Base-by-base conservation (phyloP, 306 rosid genomes). In the Ceratonia siliqua region DNA sequence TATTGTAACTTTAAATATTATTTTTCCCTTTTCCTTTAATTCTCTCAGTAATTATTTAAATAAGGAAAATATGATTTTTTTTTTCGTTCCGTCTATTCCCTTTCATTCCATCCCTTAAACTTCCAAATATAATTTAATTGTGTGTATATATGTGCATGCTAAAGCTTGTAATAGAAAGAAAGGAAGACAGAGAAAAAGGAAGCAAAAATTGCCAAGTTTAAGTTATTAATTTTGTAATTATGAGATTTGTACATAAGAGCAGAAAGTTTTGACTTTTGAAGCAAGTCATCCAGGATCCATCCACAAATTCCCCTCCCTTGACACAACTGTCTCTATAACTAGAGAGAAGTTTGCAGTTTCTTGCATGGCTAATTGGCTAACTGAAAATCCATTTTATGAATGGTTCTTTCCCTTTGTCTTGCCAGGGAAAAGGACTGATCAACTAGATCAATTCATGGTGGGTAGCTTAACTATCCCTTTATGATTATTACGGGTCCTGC, bases 231-330 rank as follows among this genome's bases (percentile, higher is more conserved):
- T 18, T 8, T 20, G 68, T 18, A 38, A 62, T 38, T 30, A 62
- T 62, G 49, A 62, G 49, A 62, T 38, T 48, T 48, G 32, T 38
- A 62, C 68, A 20, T 38, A 18, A 36, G 14, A 38, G 68, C 68
- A 62, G 68, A 62, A 62, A 62, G 68, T 38, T 11, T 62, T 62
- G 68, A 35, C 68, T 10, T n/a, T n/a, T n/a, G n/a, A n/a, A n/a
- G n/a, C n/a, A n/a, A 62, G 48, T 62, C 68, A 62, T 18, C 28
- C n/a, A 0, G 2, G 46, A 48, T 62, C 68, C 68, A n/a, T n/a
- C n/a, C n/a, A n/a, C n/a, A n/a, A n/a, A n/a, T n/a, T n/a, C n/a
- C n/a, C n/a, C n/a, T n/a, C n/a, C 53, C 7, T 46, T 46, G 24
- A n/a, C 24, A 17, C 55, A 49, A 49, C 55, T 49, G 55, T 49